Conservation (phyloP, 2,329 filamentous ascomycete genomes). For the Pseudogymnoascus sp. region DNA sequence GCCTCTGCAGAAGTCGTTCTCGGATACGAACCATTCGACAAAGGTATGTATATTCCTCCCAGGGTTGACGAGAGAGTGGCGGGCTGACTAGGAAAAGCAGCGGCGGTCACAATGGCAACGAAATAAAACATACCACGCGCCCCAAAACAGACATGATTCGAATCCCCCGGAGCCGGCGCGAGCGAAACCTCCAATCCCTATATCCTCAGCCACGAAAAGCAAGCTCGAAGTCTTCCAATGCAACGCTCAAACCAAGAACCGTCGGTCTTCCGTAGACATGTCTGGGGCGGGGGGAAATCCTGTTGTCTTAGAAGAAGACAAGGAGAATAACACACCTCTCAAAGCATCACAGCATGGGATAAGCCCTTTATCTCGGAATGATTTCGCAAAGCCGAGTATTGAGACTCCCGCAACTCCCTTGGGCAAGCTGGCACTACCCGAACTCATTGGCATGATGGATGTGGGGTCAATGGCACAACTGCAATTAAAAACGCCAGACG, state of each 20-base stretch:
- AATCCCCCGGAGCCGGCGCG: slow-evolving; percentile 21
- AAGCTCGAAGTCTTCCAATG: slow-evolving; percentile 55
- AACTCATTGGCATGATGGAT: slow-evolving; percentile 42
- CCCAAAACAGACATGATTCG: slow-evolving; percentile 11
- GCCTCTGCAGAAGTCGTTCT: slow-evolving; percentile 32
- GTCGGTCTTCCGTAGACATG: slow-evolving; percentile 4
- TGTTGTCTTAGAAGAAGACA: slow-evolving; percentile 22
- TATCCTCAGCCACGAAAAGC: slow-evolving; percentile 51
- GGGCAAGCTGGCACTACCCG: slow-evolving; percentile 49
- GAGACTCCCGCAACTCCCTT: slow-evolving; percentile 40
- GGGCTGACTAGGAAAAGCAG: slow-evolving; percentile 12
- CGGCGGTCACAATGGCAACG: slow-evolving; percentile 23
- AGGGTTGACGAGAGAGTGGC: neutral
- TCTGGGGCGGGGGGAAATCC: slow-evolving; percentile 18
- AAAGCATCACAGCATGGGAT: neutral
- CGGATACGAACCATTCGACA: slow-evolving; percentile 29
- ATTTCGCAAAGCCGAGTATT: slow-evolving; percentile 19
- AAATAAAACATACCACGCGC: slow-evolving; percentile 27
- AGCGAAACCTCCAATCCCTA: slow-evolving; percentile 23
- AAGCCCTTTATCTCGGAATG: neutral
- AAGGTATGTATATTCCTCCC: slow-evolving; percentile 15
- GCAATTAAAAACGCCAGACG: slow-evolving; percentile 48
- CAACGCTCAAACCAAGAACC: slow-evolving; percentile 29
- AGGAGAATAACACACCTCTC: slow-evolving; percentile 23
- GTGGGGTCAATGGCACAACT: slow-evolving; percentile 39